Percentiles rank a stretch among this genome's conserved stretches.
Conservation (phyloP, 2,329 filamentous ascomycete genomes). For the Claviceps fusiformis region DNA sequence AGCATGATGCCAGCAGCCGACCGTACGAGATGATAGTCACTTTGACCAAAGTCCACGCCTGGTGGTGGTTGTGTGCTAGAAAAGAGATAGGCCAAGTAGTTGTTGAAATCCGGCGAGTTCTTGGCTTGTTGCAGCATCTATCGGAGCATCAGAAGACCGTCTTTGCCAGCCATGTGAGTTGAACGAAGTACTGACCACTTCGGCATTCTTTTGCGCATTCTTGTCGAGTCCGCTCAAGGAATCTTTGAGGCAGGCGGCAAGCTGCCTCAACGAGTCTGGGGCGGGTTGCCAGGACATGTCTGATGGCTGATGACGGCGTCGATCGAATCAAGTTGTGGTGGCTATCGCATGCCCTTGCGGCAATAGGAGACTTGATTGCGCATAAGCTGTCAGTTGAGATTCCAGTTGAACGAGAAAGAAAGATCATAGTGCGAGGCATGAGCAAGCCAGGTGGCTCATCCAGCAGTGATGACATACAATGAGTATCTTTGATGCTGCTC, state of each 20-base stretch:
- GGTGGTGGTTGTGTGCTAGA: conserved; percentile 52
- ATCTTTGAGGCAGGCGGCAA: conserved; percentile 79
- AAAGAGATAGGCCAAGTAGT: conserved; percentile 89
- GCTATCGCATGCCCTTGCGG: background rate
- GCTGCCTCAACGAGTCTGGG: conserved; percentile 74
- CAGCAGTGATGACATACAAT: conserved; percentile 1
- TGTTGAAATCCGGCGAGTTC: conserved; percentile 82
- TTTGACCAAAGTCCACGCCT: conserved; percentile 42
- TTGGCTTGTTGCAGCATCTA: conserved; percentile 92
- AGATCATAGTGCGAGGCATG: background rate
- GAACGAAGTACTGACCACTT: conserved; percentile 47
- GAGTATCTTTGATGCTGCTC: background rate
- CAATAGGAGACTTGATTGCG: background rate
- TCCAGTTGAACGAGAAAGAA: background rate
- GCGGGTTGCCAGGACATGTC: conserved; percentile 88
- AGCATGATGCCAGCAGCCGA: conserved; percentile 86
- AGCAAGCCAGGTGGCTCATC: background rate
- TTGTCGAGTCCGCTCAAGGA: conserved; percentile 77
- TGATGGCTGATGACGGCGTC: conserved; percentile 9
- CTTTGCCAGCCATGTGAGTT: background rate
- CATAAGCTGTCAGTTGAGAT: background rate
- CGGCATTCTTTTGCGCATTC: conserved; percentile 74
- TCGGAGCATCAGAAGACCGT: conserved; percentile 6
- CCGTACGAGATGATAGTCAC: conserved; percentile 62
- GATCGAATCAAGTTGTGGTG: background rate